Base-by-base conservation (phyloP, 441 rosid genomes). In the Erodium trifolium region DNA sequence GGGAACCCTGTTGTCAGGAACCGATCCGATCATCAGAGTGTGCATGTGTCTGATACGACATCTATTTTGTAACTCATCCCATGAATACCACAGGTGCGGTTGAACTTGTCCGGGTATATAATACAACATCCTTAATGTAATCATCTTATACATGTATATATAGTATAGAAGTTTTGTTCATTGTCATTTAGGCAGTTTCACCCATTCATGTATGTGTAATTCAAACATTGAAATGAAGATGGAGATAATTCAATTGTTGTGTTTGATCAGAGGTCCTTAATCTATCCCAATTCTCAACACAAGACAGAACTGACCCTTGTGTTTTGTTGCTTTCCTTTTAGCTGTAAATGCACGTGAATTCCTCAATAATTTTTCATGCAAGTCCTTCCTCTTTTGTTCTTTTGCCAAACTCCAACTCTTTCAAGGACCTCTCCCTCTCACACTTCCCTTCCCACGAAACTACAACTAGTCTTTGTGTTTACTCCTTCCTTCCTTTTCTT, bases 341-440 rank as follows among this genome's bases (percentile, higher is more conserved):
- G 66, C 69, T 67, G 75, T 82, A 80, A 35, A 64, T 78, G 88
- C 95, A 87, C 87, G 96, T 90, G 98, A 92, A 60, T 60, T 3
- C 82, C 77, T 75, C 89, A 88, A 90, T 86, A 86, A 88, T 83
- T 83, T 83, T 75, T 82, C 93, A 87, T 89, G 93, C 93, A 79
- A 77, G 78, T 14, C 84, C 77, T 79, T 77, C 78, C 66, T 82
- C 80, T 87, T 89, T 89, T 89, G 98, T 89, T 88, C 78, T 82
- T 88, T 85, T 83, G 80, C 89, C 81, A 76, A 72, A 82, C 78
- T 86, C 96, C 93, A 87, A 81, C 82, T 72, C 75, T 59, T 59
- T 74, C 73, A 76, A 72, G 84, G 81, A 82, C 86, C 90, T 82
- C 82, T 37, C 68, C 69, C 53, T 45, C 68, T 68, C 55, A 5